These are phyloP conservation scores for Plasmodium relictum DNA, from an alignment of 169 alveolate species.

Conservation along the genomic window DNA sequence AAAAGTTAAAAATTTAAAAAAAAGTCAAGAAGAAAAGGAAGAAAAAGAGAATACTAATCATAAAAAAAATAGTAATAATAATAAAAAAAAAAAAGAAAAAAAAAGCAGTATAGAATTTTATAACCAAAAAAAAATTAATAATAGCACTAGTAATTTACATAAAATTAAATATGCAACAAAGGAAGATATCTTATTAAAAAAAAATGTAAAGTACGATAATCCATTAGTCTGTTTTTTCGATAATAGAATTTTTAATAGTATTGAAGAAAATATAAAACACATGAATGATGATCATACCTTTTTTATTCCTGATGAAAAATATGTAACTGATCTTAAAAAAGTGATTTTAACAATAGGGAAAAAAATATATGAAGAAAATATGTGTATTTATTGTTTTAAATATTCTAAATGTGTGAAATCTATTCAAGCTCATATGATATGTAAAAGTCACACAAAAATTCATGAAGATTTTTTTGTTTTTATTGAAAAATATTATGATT, in stretches of 20 bases:
- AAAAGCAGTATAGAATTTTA: background rate
- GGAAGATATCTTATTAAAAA: conserved; percentile 41
- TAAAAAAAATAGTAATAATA: conserved; percentile 11
- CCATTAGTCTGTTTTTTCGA: conserved; percentile 81
- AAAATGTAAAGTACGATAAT: conserved; percentile 59
- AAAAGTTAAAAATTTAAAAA: conserved; percentile 69
- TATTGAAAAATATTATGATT: conserved; percentile 77
- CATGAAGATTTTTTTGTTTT: conserved; percentile 48
- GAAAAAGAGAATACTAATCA: conserved; percentile 14
- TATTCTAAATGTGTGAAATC: conserved; percentile 64
- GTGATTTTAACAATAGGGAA: conserved; percentile 78
- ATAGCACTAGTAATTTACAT: background rate
- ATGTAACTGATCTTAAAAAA: conserved; percentile 62
- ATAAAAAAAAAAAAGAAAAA: conserved; percentile 62
- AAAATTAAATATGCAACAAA: conserved; percentile 50
- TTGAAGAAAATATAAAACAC: conserved; percentile 79
- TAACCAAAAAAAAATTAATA: background rate
- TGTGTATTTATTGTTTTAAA: conserved; percentile 79
- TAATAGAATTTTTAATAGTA: conserved; percentile 70
- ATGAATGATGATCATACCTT: conserved; percentile 80
- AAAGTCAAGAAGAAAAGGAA: conserved; percentile 5
- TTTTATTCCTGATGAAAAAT: conserved; percentile 71
- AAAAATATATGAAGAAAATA: conserved; percentile 82
- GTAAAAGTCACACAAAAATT: conserved; percentile 76
- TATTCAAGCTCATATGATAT: conserved; percentile 65